Percentiles rank a stretch among this genome's conserved stretches.
These are phyloP conservation scores for Albizia julibrissin DNA, from an alignment of 306 rosid genomes.

Conservation along the genomic window DNA sequence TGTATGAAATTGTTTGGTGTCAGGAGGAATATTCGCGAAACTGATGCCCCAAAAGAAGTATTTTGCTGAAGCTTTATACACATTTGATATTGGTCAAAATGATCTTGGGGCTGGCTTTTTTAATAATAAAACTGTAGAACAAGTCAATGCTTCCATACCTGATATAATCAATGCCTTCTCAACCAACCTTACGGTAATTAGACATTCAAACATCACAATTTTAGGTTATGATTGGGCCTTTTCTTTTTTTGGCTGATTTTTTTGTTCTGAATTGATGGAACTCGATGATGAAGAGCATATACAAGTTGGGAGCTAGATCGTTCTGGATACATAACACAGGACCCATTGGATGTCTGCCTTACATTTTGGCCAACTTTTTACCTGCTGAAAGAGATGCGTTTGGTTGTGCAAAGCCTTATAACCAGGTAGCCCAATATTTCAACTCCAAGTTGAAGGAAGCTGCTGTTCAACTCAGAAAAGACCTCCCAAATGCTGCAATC, in stretches of 20 bases:
- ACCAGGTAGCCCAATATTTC: constrained; percentile 46
- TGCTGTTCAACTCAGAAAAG: constrained; percentile 41
- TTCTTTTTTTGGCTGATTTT: neutral
- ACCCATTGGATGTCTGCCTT: constrained; percentile 49
- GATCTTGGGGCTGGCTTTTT: constrained; percentile 20
- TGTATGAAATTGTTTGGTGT: neutral
- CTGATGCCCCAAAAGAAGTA: constrained; percentile 3
- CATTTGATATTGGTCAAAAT: constrained; percentile 21
- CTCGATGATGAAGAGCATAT: constrained; percentile 30
- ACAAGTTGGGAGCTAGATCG: constrained; percentile 43
- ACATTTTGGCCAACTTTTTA: constrained; percentile 26
- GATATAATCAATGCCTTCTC: constrained; percentile 35
- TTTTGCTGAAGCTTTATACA: constrained; percentile 11
- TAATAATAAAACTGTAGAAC: constrained; percentile 7
- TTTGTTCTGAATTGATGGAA: neutral
- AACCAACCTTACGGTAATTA: constrained; percentile 42
- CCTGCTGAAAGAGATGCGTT: constrained; percentile 35
- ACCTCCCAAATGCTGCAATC: constrained; percentile 55
- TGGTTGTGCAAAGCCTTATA: constrained; percentile 55
- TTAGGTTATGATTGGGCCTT: neutral
- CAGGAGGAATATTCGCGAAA: constrained; percentile 21
- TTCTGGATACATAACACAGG: constrained; percentile 55
- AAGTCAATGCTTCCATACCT: constrained; percentile 48
- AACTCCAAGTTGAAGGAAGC: constrained; percentile 56
- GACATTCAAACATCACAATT: neutral